These are phyloP conservation scores for Metarhizium anisopliae DNA, from an alignment of 2,329 filamentous ascomycete species.

Conservation along the genomic window DNA sequence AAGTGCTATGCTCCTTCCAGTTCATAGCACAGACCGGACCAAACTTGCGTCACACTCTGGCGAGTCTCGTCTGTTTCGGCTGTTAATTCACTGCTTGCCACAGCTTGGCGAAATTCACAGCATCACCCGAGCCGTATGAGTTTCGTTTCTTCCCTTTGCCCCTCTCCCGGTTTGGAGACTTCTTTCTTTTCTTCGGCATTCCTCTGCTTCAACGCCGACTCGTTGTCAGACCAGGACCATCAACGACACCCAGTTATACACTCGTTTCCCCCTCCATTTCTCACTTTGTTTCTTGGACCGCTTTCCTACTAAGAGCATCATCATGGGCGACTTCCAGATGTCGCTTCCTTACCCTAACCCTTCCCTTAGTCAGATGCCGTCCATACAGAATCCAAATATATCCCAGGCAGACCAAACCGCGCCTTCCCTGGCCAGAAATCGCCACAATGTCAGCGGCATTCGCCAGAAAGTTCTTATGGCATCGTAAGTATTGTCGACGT, in stretches of 20 bases:
- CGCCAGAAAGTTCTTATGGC: slow-evolving; percentile 24
- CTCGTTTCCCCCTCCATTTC: slow-evolving; percentile 1
- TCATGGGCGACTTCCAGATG: slow-evolving; percentile 18
- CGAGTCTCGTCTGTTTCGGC: neutral
- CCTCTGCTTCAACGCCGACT: neutral
- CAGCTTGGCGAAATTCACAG: neutral
- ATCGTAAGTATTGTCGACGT: slow-evolving; percentile 18
- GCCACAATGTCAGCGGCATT: slow-evolving; percentile 5
- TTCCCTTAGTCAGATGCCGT: slow-evolving; percentile 21
- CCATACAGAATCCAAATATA: slow-evolving; percentile 5
- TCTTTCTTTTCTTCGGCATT: neutral
- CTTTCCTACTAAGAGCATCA: slow-evolving; percentile 4
- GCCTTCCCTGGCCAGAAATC: neutral
- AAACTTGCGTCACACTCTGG: neutral
- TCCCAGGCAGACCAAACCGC: neutral
- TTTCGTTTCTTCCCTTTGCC: neutral
- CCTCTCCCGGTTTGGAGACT: neutral
- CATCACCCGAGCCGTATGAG: neutral
- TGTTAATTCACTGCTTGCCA: neutral
- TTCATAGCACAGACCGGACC: neutral
- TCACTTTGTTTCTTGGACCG: neutral
- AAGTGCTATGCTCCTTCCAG: neutral
- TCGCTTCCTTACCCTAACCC: slow-evolving; percentile 26
- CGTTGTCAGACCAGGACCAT: neutral
- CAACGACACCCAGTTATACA: neutral